Evolutionary conservation across 352 stramenopile species (phyloP).

Genomic region (Globisporangium paroecandrum): DNA sequence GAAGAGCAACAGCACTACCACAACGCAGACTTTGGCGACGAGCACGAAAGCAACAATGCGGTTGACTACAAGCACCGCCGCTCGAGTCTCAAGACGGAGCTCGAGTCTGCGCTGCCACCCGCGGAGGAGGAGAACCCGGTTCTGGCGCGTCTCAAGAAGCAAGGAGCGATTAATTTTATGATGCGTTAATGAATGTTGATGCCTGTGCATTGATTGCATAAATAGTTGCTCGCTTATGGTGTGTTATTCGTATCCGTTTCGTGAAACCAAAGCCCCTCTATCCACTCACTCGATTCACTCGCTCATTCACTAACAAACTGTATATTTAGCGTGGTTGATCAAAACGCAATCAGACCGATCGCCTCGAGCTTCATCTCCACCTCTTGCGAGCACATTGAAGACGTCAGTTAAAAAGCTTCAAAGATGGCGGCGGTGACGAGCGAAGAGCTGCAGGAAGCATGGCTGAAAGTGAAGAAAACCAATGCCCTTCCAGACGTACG

Average conservation of each 20-base stretch:
- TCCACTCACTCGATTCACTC: neutral
- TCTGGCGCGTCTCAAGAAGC: slow-evolving; percentile 70
- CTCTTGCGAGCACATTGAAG: neutral
- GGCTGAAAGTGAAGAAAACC: slow-evolving; percentile 67
- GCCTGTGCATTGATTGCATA: slow-evolving; percentile 3
- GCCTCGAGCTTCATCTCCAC: neutral
- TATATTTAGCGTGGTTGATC: slow-evolving; percentile 5
- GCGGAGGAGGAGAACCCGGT: slow-evolving; percentile 66
- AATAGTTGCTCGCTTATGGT: neutral
- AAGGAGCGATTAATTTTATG: slow-evolving; percentile 85
- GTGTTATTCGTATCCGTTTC: slow-evolving; percentile 9
- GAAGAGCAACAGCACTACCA: slow-evolving; percentile 13
- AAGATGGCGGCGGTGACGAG: slow-evolving; percentile 57
- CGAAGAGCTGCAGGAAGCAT: slow-evolving; percentile 63
- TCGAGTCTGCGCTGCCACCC: slow-evolving; percentile 26
- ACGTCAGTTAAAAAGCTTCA: neutral
- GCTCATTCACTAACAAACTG: neutral
- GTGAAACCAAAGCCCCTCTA: neutral
- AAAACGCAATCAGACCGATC: neutral
- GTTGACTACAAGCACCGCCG: slow-evolving; percentile 32
- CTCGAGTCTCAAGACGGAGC: slow-evolving; percentile 46
- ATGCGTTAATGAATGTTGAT: slow-evolving; percentile 38
- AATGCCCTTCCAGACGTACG: slow-evolving; percentile 42
- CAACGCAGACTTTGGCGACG: slow-evolving; percentile 12
- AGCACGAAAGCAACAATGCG: slow-evolving; percentile 35